Percentiles rank a stretch among this genome's conserved stretches.
These are phyloP conservation scores for Kitagawia praeruptora DNA, from an alignment of 129 eudicot genomes.

Conservation along the genomic window DNA sequence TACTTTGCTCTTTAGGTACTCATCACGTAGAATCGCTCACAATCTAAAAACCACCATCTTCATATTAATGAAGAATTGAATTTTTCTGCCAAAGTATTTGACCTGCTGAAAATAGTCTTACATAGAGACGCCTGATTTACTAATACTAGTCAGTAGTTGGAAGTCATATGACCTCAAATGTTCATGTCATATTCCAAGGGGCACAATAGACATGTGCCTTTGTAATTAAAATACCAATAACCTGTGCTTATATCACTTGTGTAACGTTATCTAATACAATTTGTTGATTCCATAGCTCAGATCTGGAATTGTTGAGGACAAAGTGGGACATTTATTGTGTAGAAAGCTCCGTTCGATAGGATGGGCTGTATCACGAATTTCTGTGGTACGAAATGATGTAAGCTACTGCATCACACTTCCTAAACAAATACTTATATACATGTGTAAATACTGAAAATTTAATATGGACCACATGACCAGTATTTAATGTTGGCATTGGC, in stretches of 20 bases:
- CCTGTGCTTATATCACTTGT: not conserved
- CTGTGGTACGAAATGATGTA: conserved; percentile 61
- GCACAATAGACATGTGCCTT: not conserved
- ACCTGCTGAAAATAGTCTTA: not conserved
- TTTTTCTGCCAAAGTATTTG: not conserved
- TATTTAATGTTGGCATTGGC: not conserved
- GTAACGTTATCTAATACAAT: conserved; percentile 20
- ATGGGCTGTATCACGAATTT: conserved; percentile 54
- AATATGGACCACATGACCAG: not conserved
- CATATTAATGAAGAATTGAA: not conserved
- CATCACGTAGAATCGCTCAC: not conserved
- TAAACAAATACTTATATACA: not conserved
- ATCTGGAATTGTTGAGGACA: conserved; percentile 64
- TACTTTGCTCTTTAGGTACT: not conserved
- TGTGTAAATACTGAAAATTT: not conserved
- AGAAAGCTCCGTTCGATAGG: conserved; percentile 67
- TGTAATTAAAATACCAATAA: not conserved
- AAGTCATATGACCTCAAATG: too few species aligned
- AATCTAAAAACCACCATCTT: not conserved
- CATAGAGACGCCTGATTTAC: not conserved
- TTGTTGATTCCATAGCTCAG: conserved; percentile 74
- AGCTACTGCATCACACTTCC: conserved; percentile 15
- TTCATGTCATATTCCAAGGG: not conserved
- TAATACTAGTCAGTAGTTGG: not conserved
- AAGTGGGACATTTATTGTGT: conserved; percentile 53